phyloP scores from a whole-genome alignment of 306 rosid species.

The Castanospermum australe region DNA sequence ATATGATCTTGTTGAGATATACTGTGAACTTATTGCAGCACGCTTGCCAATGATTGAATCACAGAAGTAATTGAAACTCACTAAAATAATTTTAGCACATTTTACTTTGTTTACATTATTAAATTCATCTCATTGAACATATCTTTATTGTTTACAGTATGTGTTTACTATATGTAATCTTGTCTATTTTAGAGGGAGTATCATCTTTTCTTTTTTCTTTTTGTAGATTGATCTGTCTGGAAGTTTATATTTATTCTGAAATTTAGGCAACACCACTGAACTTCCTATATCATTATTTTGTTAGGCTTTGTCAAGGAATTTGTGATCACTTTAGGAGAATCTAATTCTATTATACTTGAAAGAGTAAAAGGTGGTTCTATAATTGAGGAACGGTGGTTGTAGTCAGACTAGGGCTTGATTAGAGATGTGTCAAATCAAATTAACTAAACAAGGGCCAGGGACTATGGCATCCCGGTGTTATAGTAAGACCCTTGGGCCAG shows the following conservation, averaged over 20 bases:
- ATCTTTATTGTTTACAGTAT: background rate
- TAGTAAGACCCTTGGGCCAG: constrained; percentile 1
- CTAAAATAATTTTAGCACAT: background rate
- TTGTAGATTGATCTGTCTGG: constrained; percentile 12
- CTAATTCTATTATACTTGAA: constrained; percentile 1
- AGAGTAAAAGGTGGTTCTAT: constrained; percentile 2
- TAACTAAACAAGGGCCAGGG: background rate
- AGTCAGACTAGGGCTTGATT: no score
- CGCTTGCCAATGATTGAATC: constrained; percentile 87
- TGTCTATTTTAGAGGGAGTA: background rate
- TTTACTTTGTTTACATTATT: constrained; percentile 1
- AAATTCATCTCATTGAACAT: background rate
- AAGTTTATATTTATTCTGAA: background rate
- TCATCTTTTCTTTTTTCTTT: background rate
- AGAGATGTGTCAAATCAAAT: background rate
- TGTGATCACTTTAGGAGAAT: background rate
- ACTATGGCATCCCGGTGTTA: background rate
- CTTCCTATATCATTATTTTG: constrained; percentile 4
- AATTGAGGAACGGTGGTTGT: no score
- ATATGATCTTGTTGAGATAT: constrained; percentile 82
- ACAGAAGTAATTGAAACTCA: constrained; percentile 70
- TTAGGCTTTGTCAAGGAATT: constrained; percentile 1
- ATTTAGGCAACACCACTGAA: background rate
- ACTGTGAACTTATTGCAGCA: constrained; percentile 85
- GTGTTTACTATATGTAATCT: background rate